Evolutionary conservation across 305 asterid species (phyloP), one percentile per base, ranked within the genome.

Genomic region (Fraxinus sp.): DNA sequence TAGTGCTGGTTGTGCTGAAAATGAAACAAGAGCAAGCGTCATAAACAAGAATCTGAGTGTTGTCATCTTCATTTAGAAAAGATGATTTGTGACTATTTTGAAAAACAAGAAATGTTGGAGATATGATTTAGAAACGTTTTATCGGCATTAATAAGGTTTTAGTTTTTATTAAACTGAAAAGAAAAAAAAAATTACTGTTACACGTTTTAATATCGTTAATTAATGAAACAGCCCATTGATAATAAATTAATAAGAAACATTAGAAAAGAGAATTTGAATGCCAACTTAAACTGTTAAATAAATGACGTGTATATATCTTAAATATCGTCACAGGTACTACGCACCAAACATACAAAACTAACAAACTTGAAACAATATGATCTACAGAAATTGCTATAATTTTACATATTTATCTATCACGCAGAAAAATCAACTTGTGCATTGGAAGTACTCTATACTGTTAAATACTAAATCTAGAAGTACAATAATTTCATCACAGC

Each of bases 351-450:
- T 20, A 22, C 30, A 59, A 59, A 18, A 20, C 24, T 59, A 39
- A 20, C 26, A 59, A 59, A 18, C 30, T 46, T 3, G 57, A 3
- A 46, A 46, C 57, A 46, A 46, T 46, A 13, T 46, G 82, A 71
- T 82, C 87, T 77, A 74, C 68, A 81, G 83, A 78, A 81, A 86
- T 20, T 32, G 84, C 80, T 78, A 84, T 41, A 75, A 35, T 35
- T 55, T 22, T 55, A 55, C 24, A 55, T 2, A 7, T 55, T 52
- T 52, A 16, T 52, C 64, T 6, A 55, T 55, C 64, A 55, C 64
- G 5, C 68, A 83, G 74, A 82, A 84, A 79, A 70, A 83, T 83
- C 78, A 74, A 82, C 86, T 84, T 76, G 79, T 77, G 85, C 87
- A 76, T 57, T 13, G 70, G 30, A 70, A 81, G 32, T 49, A 81